Conservation (phyloP, 2,329 filamentous ascomycete genomes). For the Aspergillus melleus region DNA sequence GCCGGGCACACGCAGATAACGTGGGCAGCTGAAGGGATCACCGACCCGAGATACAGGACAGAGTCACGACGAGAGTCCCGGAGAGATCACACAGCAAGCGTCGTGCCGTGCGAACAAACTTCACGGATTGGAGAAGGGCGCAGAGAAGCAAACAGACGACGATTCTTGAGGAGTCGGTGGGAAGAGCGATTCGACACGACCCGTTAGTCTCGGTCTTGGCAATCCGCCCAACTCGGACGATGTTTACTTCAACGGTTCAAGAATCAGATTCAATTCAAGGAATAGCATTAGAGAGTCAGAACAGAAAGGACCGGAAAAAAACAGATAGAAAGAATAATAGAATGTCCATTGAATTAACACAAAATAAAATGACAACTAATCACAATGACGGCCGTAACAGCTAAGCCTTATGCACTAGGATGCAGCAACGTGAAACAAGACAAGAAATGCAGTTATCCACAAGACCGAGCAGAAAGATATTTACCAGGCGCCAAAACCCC, state of each 20-base stretch:
- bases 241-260: no score
- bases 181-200: slow-evolving; percentile 13
- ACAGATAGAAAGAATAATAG: neutral
- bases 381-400: neutral
- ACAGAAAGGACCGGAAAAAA: no score
- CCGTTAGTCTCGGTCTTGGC: slow-evolving; percentile 20
- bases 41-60: slow-evolving; percentile 5
- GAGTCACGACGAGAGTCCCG: neutral
- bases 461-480: slow-evolving; percentile 22
- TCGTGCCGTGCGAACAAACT: neutral
- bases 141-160: neutral
- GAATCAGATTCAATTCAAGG: no score
- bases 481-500: slow-evolving; percentile 44
- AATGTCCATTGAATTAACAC: no score
- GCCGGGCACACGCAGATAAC: slow-evolving; percentile 16
- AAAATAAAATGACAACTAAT: neutral
- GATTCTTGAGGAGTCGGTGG: neutral
- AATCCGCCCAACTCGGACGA: slow-evolving; percentile 4
- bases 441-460: slow-evolving; percentile 23
- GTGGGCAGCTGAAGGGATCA: slow-evolving; percentile 10
- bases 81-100: neutral
- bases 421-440: slow-evolving; percentile 15
- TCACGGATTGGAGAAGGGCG: neutral
- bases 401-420: slow-evolving; percentile 16
- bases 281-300: no score